Evolutionary conservation across 2,329 filamentous ascomycete genomes (phyloP), one percentile per base, ranked within the genome.

Genomic region (Fusarium hainanense): DNA sequence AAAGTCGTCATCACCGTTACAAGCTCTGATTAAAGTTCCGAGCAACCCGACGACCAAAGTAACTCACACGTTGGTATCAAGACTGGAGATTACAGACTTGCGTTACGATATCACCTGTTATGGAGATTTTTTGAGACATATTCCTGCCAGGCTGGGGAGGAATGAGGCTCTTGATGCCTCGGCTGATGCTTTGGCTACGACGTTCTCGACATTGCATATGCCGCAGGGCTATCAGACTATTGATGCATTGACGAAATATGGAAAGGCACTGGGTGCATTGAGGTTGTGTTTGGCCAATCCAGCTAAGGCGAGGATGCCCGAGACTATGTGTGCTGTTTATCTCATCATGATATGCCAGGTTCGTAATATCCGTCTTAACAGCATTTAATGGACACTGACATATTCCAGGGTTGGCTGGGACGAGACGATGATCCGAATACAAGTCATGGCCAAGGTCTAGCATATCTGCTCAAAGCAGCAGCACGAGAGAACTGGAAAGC

Each of bases 21-120:
- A 60, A n/a, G 56, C 59, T 4, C 1, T 71, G 3, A n/a, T 58
- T 2, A 68, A 34, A 16, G 51, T 68, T 3, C 80, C 80, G 1
- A 75, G 65, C 37, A 83, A 79, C 54, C 69, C 75, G 18, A 64
- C 78, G 1, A 78, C 74, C 4, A 63, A 27, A 4, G 60, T 74
- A 5, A 65, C 73, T 0, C 65, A 70, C 9, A 71, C 74, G 3
- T 73, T 75, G 54, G 79, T 73, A 50, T 78, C 62, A 51, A 73
- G 72, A 49, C 77, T 84, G 3, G 69, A 79, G 27, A 75, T 82
- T 6, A 79, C 78, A 0, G 82, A 86, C 47, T 75, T 84, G 20
- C 77, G 82, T 20, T 86, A 83, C 65, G 84, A 85, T 46, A 69
- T 87, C 9, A 76, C 76, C 43, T 82, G 81, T 16, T 87, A 84